Base-by-base conservation (phyloP, 805 yeast species). In the Starmerella stellata region DNA sequence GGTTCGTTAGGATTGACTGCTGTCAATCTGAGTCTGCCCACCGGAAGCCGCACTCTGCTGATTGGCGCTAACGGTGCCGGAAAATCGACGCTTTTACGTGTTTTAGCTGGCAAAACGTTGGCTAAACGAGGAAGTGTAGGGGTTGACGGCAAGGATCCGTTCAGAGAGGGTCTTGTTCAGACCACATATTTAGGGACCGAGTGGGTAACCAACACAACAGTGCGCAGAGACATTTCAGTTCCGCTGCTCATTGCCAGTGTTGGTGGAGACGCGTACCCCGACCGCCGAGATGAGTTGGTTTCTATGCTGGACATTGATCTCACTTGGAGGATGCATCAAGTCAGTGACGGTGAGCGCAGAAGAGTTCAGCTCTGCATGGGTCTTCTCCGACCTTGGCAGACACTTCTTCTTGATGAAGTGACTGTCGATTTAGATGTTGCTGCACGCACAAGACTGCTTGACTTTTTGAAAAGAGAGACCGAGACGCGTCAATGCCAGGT, bases 31-130 rank as follows among this genome's bases (percentile, higher is more conserved):
- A 48, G 61, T 11, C 65, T 90, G 17, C 73, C 75, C 1, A 71
- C 78, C 67, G 74, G 78, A 5, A 70, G 87, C 1, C 68, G 94
- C 43, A 72, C 85, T 9, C 62, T 90, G 27, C 57, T 90, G 5
- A 67, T 90, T 19, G 98, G 98, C 0, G 93, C 96, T 11, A 85
- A 85, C 51, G 98, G 98, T 16, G 96, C 98, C 1, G 96, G 98
- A 4, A 90, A 90, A 56, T 80, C 95, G 1, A 90, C 98, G 0
- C 56, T 90, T 32, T 64, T 90, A 45, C 72, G 74, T 54, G 69
- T 90, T 15, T 62, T 90, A 16, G 93, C 95, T 0, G 98, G 98
- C 3, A 87, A 87, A 52, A 82, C 90, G 5, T 65, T 90, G 42
- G 76, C 92, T 44, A 71, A 74, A 40, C 62, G 69, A 14, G 95